Conservation (phyloP, 208 protist genomes). For the Phytomonas sp. region DNA sequence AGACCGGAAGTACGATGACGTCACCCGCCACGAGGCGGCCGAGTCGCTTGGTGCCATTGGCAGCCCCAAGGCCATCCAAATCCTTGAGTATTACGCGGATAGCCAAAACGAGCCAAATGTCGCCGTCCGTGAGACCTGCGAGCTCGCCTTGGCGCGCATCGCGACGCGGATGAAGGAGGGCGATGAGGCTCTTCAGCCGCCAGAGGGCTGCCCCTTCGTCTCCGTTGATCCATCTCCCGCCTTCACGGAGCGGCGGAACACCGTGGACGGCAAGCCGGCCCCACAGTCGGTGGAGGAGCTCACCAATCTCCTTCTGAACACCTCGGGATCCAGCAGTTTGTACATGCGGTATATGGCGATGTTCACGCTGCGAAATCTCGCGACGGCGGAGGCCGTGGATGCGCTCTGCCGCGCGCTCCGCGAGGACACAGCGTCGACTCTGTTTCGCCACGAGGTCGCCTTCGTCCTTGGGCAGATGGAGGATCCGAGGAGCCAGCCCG, state of each 20-base stretch:
- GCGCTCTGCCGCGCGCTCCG: conserved; percentile 85
- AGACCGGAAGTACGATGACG: conserved; percentile 77
- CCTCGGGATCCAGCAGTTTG: conserved; percentile 55
- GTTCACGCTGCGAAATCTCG: conserved; percentile 92
- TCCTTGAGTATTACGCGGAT: conserved; percentile 44
- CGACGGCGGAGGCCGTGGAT: conserved; percentile 43
- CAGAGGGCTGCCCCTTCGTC: conserved; percentile 55
- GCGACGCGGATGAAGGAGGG: conserved; percentile 45
- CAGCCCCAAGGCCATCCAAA: conserved; percentile 21
- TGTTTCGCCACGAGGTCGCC: conserved; percentile 97
- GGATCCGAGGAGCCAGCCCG: conserved; percentile 49
- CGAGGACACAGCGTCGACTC: conserved; percentile 67
- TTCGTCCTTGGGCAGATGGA: conserved; percentile 97
- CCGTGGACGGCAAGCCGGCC: conserved; percentile 14
- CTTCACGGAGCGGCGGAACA: conserved; percentile 23
- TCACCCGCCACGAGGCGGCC: conserved; percentile 95
- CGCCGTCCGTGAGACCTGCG: conserved; percentile 92
- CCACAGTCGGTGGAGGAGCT: conserved; percentile 48
- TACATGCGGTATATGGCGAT: conserved; percentile 95
- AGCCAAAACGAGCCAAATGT: conserved; percentile 39
- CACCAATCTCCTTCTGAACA: conserved; percentile 53
- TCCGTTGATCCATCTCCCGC: conserved; percentile 92
- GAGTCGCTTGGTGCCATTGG: conserved; percentile 91
- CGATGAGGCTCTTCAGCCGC: conserved; percentile 35
- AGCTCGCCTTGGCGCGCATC: conserved; percentile 83